These are phyloP conservation scores for Fistulifera solaris DNA, from an alignment of 108 stramenopile genomes.

Conservation along the genomic window DNA sequence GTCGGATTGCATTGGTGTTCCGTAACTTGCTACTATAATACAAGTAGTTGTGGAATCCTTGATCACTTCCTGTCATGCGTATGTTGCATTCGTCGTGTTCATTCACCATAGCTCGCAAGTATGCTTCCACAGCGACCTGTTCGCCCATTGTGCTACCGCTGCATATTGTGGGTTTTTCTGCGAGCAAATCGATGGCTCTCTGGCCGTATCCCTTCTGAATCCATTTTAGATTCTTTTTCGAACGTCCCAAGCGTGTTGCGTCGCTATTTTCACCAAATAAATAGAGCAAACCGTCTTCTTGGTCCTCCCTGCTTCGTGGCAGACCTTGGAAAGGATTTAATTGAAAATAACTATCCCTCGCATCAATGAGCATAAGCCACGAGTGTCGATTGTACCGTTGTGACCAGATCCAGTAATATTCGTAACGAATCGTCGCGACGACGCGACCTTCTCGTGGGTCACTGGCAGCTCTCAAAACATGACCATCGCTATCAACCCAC, in stretches of 20 bases:
- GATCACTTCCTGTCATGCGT: constrained; percentile 70
- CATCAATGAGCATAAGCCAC: constrained; percentile 78
- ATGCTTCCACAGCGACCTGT: constrained; percentile 68
- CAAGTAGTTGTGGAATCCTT: constrained; percentile 73
- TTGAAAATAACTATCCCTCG: constrained; percentile 76
- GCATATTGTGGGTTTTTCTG: constrained; percentile 67
- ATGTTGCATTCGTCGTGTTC: constrained; percentile 64
- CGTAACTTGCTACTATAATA: constrained; percentile 58
- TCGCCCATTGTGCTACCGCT: constrained; percentile 76
- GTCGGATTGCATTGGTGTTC: constrained; percentile 36
- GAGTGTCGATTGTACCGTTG: constrained; percentile 47
- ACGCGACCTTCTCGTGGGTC: constrained; percentile 69
- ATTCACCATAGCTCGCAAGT: constrained; percentile 71
- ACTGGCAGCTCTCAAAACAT: constrained; percentile 18
- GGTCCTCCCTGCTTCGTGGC: constrained; percentile 7
- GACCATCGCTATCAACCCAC: constrained; percentile 16
- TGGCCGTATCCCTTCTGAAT: constrained; percentile 43
- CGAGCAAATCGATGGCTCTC: constrained; percentile 23
- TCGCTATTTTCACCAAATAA: constrained; percentile 79
- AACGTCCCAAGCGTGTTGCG: constrained; percentile 56
- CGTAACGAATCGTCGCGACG: constrained; percentile 74
- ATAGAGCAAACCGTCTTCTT: constrained; percentile 44
- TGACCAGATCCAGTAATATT: constrained; percentile 85
- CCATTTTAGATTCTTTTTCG: constrained; percentile 58
- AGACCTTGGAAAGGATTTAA: constrained; percentile 42